Conservation (phyloP, 2,329 filamentous ascomycete species). For the Colletotrichum sp. region DNA sequence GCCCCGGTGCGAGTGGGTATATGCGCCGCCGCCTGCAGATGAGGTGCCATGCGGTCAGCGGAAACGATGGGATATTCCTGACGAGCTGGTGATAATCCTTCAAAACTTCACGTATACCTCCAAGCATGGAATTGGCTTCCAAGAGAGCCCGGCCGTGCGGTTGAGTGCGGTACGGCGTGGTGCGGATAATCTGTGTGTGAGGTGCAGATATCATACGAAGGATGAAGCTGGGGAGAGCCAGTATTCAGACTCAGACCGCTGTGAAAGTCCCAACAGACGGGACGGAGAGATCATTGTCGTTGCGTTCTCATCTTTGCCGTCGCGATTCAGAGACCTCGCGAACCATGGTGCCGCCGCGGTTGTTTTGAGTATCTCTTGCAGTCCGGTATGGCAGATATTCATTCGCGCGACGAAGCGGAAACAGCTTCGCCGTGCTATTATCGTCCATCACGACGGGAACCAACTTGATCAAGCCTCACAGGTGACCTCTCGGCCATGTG, state of each 20-base stretch:
- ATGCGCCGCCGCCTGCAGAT: neutral
- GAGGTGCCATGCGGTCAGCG: neutral
- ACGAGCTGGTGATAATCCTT: neutral
- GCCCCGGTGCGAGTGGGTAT: neutral
- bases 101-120: neutral
- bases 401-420: neutral
- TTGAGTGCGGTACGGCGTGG: neutral
- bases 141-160: neutral
- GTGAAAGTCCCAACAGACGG: neutral
- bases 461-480: neutral
- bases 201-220: neutral
- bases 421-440: neutral
- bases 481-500: constrained; percentile 3
- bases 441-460: neutral
- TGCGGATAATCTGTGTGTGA: neutral
- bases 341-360: neutral
- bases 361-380: neutral
- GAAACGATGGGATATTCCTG: neutral
- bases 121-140: neutral
- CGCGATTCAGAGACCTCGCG: neutral
- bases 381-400: neutral
- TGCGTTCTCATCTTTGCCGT: neutral
- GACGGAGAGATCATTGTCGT: neutral
- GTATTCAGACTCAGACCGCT: neutral
- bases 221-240: neutral